Base-by-base conservation (phyloP, 2,329 filamentous ascomycete species). In the Pseudogymnoascus sp. region DNA sequence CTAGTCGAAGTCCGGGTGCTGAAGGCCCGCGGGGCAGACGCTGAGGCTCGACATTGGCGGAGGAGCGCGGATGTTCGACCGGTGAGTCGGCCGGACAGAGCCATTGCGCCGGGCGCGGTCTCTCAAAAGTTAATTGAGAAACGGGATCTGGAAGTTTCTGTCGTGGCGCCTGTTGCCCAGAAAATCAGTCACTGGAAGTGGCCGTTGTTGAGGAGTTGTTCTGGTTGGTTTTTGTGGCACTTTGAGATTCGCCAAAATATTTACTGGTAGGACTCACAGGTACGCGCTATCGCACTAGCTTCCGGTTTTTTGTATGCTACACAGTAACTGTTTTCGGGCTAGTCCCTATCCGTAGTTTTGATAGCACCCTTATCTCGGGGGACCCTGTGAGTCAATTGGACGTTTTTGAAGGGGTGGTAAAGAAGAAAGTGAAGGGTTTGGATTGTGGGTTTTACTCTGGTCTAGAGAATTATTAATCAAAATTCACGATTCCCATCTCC, bases 71-170 rank as follows among this genome's bases (percentile, higher is more conserved):
- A 69, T 60, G 72, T 65, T 46, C 73, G 68, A 63, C 67, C 67
- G 64, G 70, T 70, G 40, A 73, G 62, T 16, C 72, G 72, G 62
- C 63, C 68, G 43, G 70, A 70, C 62, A 73, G 68, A 67, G 72
- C 72, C 73, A 75, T 75, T 69, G 67, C 66, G 65, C 50, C 61
- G 62, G 60, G 53, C 61, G 40, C 53, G 46, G 61, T 41, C 62
- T 68, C 68, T 28, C 31, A 61, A 61, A 63, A 35, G 12, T 56
- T 56, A 56, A 56, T 56, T 33, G 28, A 56, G 10, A 33, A 56
- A 33, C 50, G 50, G 50, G 10, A 56, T n/a, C 24, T 46, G 41
- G 41, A 16, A 16, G 12, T 62, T 61, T 62, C 37, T 60, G 56
- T 46, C 26, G 28, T 56, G 10, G 50, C 59, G 59, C 43, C 61